A percentile compares a stretch with the other conserved stretches of the same genome.
These are phyloP conservation scores for Candida alai DNA, from an alignment of 805 yeast genomes.

Conservation along the genomic window DNA sequence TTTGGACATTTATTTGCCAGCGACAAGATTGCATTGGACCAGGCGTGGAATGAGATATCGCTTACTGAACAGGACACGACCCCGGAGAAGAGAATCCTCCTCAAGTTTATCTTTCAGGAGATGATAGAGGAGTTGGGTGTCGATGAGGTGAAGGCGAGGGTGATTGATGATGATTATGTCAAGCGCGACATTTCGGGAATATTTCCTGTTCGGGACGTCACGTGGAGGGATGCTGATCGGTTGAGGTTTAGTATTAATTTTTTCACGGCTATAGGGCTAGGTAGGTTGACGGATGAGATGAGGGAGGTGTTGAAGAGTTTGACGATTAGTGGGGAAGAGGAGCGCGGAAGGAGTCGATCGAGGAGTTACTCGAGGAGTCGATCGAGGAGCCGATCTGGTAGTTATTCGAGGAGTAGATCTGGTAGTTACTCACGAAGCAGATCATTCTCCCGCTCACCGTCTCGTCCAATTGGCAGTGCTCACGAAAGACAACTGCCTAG, in stretches of 20 bases:
- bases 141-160: constrained; percentile 41
- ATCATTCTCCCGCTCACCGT: constrained; percentile 7
- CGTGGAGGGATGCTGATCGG: constrained; percentile 40
- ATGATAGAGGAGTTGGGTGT: constrained; percentile 74
- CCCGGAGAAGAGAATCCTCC: constrained; percentile 75
- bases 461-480: too few relatives aligned
- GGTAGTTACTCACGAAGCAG: constrained; percentile 11
- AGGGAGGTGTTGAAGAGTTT: constrained; percentile 47
- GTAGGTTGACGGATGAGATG: constrained; percentile 79
- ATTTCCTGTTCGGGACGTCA: constrained; percentile 50
- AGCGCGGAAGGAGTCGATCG: constrained; percentile 14
- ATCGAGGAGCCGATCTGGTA: constrained; percentile 13
- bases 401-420: constrained; percentile 13
- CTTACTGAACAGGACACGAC: constrained; percentile 71
- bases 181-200: constrained; percentile 50
- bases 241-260: constrained; percentile 80
- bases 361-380: constrained; percentile 16
- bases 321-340: constrained; percentile 15
- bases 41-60: constrained; percentile 48
- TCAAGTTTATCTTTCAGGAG: constrained; percentile 78
- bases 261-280: constrained; percentile 90
- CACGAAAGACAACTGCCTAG: too few relatives aligned
- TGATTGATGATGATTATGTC: constrained; percentile 48
- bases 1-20: constrained; percentile 82
- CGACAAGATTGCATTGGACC: constrained; percentile 61